phyloP scores from a whole-genome alignment of 2,329 filamentous ascomycete species.

The Fusarium armeniacum region DNA sequence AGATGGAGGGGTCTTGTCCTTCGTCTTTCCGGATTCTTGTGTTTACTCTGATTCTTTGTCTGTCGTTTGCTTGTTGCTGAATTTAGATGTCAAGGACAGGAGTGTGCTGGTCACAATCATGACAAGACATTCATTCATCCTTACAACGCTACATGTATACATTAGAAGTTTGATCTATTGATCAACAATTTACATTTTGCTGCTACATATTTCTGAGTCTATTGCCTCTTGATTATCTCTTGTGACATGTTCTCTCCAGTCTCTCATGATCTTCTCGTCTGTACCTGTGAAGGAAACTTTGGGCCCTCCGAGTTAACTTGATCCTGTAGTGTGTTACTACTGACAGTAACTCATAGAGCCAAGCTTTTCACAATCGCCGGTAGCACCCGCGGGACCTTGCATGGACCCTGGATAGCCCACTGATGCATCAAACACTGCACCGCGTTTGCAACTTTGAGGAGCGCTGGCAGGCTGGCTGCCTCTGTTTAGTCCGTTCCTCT shows the following conservation, averaged over 20 bases:
- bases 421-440: conserved; percentile 4
- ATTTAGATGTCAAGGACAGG: conserved; percentile 48
- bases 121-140: conserved; percentile 47
- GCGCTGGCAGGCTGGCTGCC: conserved; percentile 5
- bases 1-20: conserved; percentile 27
- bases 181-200: conserved; percentile 49
- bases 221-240: conserved; percentile 3
- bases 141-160: conserved; percentile 47
- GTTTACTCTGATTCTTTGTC: conserved; percentile 55
- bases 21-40: conserved; percentile 54
- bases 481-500: conserved; percentile 16
- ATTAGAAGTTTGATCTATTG: conserved; percentile 44
- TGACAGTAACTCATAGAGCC: neutral
- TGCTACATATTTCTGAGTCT: conserved; percentile 29
- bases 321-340: neutral
- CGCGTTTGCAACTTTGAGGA: conserved; percentile 18
- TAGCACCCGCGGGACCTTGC: conserved; percentile 20
- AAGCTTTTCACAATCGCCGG: conserved; percentile 25
- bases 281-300: neutral
- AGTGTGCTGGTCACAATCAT: conserved; percentile 54
- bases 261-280: neutral
- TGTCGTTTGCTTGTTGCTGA: conserved; percentile 52
- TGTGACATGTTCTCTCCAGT: neutral
- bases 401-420: conserved; percentile 24
- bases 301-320: neutral